Evolutionary conservation across 2,329 filamentous ascomycete species (phyloP), one percentile per base, ranked within the genome.

Genomic region (Zasmidium citrigriseum): DNA sequence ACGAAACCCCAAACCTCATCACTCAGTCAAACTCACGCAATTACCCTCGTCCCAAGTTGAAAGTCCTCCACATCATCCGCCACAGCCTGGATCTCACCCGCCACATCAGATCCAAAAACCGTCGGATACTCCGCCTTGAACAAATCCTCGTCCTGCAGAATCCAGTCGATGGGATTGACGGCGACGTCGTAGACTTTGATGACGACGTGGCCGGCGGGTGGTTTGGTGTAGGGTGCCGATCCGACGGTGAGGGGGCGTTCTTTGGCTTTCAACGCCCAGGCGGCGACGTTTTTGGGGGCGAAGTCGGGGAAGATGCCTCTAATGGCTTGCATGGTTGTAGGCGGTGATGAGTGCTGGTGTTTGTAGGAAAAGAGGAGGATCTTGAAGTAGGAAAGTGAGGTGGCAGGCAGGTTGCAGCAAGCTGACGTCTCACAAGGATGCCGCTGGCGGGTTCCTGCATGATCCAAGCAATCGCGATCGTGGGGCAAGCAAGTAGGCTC

Each of bases 81-180:
- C 5, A 82, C 71, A 60, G 80, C 77, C 22, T 77, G 64, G 2
- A 82, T 72, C 62, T 78, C 75, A 12, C 79, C 79, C 1, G 78
- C 77, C 14, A 79, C 70, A 61, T 81, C 79, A 10, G 62, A 67
- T 11, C 79, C 80, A 29, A 77, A 64, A 29, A 77, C 68, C 12
- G 64, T 66, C 1, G 75, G 75, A 55, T 76, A 77, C 16, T 67
- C 60, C 22, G 71, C 55, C 9, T 67, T 64, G 48, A 72, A 67
- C 5, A 70, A 54, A 10, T 70, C 62, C 7, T 52, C 53, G 27
- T 68, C 67, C 54, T 76, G 75, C 12, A 74, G 57, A 24, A 70
- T 76, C 71, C 75, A 74, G 62, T 80, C 78, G 18, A 79, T 68
- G 0, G 75, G 74, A 58, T 79, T 79, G 54, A 80, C 72, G 2